Evolutionary conservation across 106 monocot genomes (phyloP), one percentile per base, ranked within the genome.

Genomic region (Dendrobium chrysotoxum): DNA sequence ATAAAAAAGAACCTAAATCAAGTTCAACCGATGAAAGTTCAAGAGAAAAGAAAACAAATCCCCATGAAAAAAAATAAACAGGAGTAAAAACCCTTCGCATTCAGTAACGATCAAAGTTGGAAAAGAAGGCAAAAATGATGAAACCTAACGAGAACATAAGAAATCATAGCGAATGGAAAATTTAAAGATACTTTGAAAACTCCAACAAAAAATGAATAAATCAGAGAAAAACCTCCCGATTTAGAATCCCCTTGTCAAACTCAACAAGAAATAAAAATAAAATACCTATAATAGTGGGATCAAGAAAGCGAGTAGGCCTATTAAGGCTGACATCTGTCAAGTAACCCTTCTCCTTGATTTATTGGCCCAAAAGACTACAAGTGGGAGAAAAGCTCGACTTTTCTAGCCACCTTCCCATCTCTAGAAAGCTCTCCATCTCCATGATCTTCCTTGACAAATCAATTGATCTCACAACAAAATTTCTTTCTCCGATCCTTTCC

Each of bases 321-420:
- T 68, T 90, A 50, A 95, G 82, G 26, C 87, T 85, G 39, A 94
- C 80, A 78, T 94, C 93, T 25, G 83, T 86, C 31, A 82, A 39
- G 61, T 86, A 57, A 72, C 90, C 87, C 72, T 88, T 88, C 83
- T 90, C 91, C 84, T 90, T 93, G 86, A 93, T 79, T 82, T 83
- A 92, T 80, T 86, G 90, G 67, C 93, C 89, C 78, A 93, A 83
- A 8, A 90, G 83, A 78, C 78, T 92, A 80, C 87, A 92, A 9
- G 89, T 79, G 71, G 87, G 76, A 35, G 86, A 81, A 41, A 92
- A 92, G 68, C 74, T 86, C 35, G 89, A 80, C 44, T 80, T 86
- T 71, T 83, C 79, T 41, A 31, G 79, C 75, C 20, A 78, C 78
- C 75, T 75, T 79, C 72, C 78, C 83, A 74, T 58, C 73, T 78